Conservation (phyloP, 2,329 filamentous ascomycete genomes). For the Apiospora pterosperma region DNA sequence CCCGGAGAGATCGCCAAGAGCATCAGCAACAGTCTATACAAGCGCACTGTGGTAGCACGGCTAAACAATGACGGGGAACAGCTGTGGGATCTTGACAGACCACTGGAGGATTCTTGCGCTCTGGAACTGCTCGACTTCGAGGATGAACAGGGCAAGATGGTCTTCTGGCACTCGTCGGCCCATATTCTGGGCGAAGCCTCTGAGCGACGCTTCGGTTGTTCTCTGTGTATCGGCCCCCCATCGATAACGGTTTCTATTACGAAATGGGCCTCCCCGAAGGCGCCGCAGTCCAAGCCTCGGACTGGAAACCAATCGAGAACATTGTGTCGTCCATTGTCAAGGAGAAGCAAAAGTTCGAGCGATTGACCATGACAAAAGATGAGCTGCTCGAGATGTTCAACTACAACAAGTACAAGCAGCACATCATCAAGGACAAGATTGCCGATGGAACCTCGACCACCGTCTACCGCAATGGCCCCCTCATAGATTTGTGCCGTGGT, state of each 20-base stretch:
- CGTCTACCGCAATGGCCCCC: conserved; percentile 87
- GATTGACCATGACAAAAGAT: conserved; percentile 83
- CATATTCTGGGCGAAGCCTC: conserved; percentile 95
- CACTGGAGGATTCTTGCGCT: conserved; percentile 82
- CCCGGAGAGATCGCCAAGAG: conserved; percentile 73
- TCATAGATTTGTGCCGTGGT: conserved; percentile 93
- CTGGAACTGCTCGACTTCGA: conserved; percentile 83
- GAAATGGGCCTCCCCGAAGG: conserved; percentile 84
- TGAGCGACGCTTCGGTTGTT: conserved; percentile 86
- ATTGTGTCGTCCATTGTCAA: conserved; percentile 84
- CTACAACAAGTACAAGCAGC: conserved; percentile 97
- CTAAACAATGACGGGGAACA: conserved; percentile 69
- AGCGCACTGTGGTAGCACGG: conserved; percentile 81
- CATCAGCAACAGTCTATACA: conserved; percentile 81
- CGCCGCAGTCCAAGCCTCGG: conserved; percentile 65
- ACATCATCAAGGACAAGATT: conserved; percentile 94
- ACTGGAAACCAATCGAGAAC: conserved; percentile 82
- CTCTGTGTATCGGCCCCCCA: conserved; percentile 92
- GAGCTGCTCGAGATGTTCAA: conserved; percentile 94
- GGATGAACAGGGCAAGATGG: conserved; percentile 73
- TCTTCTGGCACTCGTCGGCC: conserved; percentile 97
- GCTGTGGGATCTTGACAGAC: conserved; percentile 90
- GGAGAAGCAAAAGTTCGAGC: conserved; percentile 94
- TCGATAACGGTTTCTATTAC: conserved; percentile 93
- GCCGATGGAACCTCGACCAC: conserved; percentile 86